A percentile compares a stretch with the other conserved stretches of the same genome.
Evolutionary conservation across 768 basidiomycete species (phyloP).

Genomic region (Phylloporus scabripes): DNA sequence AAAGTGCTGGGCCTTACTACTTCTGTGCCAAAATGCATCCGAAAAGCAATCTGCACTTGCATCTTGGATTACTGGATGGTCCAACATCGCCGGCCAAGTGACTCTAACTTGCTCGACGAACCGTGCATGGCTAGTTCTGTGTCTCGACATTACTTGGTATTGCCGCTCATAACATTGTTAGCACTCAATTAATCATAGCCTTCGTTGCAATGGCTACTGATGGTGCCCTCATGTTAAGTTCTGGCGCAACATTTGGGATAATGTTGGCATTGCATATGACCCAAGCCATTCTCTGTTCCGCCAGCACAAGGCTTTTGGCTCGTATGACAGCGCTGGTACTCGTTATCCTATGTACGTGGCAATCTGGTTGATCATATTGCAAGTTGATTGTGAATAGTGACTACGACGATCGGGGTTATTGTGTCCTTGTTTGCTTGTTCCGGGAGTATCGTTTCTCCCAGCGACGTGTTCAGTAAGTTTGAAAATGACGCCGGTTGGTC

Average conservation of each 20-base stretch:
- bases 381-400: constrained; percentile 8
- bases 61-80: constrained; percentile 28
- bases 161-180: background rate
- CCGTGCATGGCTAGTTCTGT: constrained; percentile 14
- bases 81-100: constrained; percentile 25
- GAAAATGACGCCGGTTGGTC: constrained; percentile 26
- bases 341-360: constrained; percentile 14
- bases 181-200: constrained; percentile 18
- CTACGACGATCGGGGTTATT: constrained; percentile 14
- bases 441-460: constrained; percentile 12
- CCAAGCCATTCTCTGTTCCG: constrained; percentile 20
- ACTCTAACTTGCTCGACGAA: constrained; percentile 23
- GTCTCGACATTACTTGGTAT: background rate
- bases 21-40: constrained; percentile 26
- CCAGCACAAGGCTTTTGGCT: constrained; percentile 19
- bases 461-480: constrained; percentile 19
- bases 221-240: constrained; percentile 13
- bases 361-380: background rate
- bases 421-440: constrained; percentile 18
- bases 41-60: constrained; percentile 22
- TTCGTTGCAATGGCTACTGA: constrained; percentile 22
- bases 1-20: constrained; percentile 26
- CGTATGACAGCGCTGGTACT: constrained; percentile 17
- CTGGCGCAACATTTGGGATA: constrained; percentile 22
- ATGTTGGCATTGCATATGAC: constrained; percentile 13